Conservation (phyloP, 2,329 filamentous ascomycete species). For the Cladosporium sp. region DNA sequence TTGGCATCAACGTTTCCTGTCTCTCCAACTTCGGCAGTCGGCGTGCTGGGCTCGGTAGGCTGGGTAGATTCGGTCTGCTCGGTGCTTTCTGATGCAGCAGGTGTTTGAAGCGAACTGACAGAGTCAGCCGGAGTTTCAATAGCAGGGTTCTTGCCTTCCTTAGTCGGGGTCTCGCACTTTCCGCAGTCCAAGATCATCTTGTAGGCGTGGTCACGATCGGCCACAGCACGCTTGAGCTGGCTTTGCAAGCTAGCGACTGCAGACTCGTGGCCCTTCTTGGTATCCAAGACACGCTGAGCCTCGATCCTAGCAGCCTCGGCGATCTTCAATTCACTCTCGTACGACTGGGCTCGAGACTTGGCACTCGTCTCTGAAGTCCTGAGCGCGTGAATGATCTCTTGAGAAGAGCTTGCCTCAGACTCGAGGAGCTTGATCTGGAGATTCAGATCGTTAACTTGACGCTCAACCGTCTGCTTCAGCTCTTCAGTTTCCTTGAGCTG, state of each 20-base stretch:
- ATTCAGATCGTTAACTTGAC: conserved; percentile 37
- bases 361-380: conserved; percentile 17
- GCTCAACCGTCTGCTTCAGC: conserved; percentile 41
- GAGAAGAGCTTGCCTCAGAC: conserved; percentile 21
- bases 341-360: background rate
- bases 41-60: conserved; percentile 23
- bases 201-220: conserved; percentile 32
- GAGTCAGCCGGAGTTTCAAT: background rate
- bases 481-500: conserved; percentile 53
- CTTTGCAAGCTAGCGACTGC: conserved; percentile 25
- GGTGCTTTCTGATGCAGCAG: conserved; percentile 23
- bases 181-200: conserved; percentile 33
- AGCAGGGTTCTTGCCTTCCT: conserved; percentile 10
- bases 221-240: conserved; percentile 27
- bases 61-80: conserved; percentile 21
- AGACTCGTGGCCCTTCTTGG: conserved; percentile 27
- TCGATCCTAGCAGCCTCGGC: conserved; percentile 27
- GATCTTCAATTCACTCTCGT: conserved; percentile 28
- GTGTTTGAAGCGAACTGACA: conserved; percentile 15
- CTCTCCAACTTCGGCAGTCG: conserved; percentile 22
- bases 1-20: conserved; percentile 47
- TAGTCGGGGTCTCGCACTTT: conserved; percentile 23
- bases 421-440: conserved; percentile 27
- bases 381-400: conserved; percentile 18
- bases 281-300: conserved; percentile 20